Evolutionary conservation across 495 filamentous ascomycete genomes (phyloP).

Genomic region (Margaritispora aquatica): DNA sequence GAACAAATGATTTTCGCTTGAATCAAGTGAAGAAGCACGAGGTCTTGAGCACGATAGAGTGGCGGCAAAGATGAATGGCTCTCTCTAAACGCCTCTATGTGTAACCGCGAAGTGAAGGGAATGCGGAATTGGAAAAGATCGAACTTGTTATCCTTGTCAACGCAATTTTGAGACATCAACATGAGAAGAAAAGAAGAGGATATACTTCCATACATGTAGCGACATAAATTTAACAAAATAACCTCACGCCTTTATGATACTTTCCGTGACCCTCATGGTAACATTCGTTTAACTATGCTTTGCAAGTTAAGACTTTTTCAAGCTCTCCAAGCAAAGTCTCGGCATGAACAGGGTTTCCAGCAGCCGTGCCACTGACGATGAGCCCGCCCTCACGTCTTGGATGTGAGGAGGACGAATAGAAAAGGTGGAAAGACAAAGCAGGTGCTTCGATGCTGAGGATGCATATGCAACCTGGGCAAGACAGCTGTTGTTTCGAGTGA

Average conservation of each 20-base stretch:
- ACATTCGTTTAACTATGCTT: neutral
- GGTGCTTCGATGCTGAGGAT: neutral
- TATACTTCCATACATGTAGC: no score
- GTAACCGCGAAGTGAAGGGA: neutral
- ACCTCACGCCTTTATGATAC: no score
- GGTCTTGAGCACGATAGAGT: neutral
- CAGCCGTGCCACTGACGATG: neutral
- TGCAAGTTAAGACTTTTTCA: neutral
- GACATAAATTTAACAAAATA: no score
- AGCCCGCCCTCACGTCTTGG: neutral
- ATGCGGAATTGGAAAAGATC: neutral
- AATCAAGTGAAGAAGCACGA: neutral
- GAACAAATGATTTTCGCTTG: neutral
- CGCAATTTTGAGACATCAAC: neutral
- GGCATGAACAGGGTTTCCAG: neutral
- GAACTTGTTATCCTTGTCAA: no score
- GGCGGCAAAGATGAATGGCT: neutral
- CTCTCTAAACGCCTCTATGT: neutral
- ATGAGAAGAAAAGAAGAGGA: neutral
- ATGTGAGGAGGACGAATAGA: neutral
- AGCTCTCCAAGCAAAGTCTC: neutral
- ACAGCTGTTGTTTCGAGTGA: neutral
- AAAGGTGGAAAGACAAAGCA: neutral
- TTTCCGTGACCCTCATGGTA: no score
- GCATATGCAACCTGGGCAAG: neutral